phyloP scores from a whole-genome alignment of 345 rosid genomes.

The Kandelia obovata region DNA sequence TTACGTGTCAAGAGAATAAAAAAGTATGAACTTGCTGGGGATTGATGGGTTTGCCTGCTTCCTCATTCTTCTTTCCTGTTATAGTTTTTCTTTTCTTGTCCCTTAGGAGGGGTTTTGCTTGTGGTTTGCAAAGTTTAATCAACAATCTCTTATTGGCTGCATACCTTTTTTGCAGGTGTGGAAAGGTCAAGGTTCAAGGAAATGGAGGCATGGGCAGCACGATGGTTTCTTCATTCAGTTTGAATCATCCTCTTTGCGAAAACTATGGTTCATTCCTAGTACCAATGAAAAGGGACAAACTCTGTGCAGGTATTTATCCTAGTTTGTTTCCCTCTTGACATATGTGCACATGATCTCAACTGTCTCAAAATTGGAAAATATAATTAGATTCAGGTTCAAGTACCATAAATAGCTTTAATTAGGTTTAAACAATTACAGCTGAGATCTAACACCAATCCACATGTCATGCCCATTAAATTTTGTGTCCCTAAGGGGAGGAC shows the following conservation, averaged over 20 bases:
- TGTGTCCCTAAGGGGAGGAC: too few relatives aligned
- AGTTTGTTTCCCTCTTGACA: neutral
- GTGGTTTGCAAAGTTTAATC: neutral
- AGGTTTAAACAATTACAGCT: too few relatives aligned
- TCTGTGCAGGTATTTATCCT: constrained; percentile 63
- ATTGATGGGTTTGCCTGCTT: too few relatives aligned
- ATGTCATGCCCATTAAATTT: too few relatives aligned
- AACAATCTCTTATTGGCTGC: constrained; percentile 1
- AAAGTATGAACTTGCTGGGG: too few relatives aligned
- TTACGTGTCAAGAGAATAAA: too few relatives aligned
- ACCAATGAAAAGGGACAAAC: constrained; percentile 71
- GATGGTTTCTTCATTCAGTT: constrained; percentile 95
- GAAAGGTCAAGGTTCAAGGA: constrained; percentile 98
- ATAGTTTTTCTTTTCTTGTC: too few relatives aligned
- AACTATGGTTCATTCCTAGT: constrained; percentile 89
- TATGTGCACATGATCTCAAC: neutral
- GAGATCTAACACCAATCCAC: too few relatives aligned
- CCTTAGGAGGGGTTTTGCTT: neutral
- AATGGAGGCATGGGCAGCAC: constrained; percentile 86
- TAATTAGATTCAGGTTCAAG: neutral
- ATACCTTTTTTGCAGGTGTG: constrained; percentile 53
- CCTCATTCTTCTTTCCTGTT: too few relatives aligned
- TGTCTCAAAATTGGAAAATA: neutral
- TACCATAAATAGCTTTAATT: too few relatives aligned
- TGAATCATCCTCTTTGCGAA: constrained; percentile 64